Conservation (phyloP, 202 grass and related monocot species). For the Panicum hallii region DNA sequence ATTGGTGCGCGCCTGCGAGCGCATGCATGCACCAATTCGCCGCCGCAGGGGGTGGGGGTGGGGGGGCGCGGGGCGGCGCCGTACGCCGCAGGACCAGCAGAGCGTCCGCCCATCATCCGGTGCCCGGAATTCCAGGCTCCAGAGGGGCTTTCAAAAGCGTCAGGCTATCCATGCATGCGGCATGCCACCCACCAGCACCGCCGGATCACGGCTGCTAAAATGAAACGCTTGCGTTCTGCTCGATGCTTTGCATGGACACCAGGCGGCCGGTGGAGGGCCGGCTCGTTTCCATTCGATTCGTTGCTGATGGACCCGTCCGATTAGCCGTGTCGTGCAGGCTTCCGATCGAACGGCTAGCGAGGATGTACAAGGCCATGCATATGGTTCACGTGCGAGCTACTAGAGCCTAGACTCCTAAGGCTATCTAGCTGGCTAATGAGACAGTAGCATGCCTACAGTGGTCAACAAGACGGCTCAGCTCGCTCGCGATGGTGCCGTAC, state of each 20-base stretch:
- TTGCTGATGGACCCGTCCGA: background rate
- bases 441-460: background rate
- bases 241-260: background rate
- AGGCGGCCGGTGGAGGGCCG: background rate
- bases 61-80: background rate
- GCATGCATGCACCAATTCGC: slow-evolving; percentile 12
- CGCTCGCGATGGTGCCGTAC: background rate
- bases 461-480: too few species aligned
- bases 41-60: background rate
- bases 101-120: background rate
- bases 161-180: background rate
- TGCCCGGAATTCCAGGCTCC: background rate
- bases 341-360: background rate
- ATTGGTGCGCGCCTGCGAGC: background rate
- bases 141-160: background rate
- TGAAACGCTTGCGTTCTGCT: background rate
- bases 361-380: background rate
- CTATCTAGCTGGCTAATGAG: background rate
- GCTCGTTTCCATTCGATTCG: background rate
- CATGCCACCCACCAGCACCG: background rate
- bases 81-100: background rate
- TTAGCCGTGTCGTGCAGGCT: background rate
- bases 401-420: background rate
- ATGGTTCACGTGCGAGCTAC: background rate
- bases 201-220: background rate